A percentile compares a stretch with the other conserved stretches of the same genome.
These are phyloP conservation scores for Alloascoidea africana DNA, from an alignment of 805 yeast species.

Conservation along the genomic window DNA sequence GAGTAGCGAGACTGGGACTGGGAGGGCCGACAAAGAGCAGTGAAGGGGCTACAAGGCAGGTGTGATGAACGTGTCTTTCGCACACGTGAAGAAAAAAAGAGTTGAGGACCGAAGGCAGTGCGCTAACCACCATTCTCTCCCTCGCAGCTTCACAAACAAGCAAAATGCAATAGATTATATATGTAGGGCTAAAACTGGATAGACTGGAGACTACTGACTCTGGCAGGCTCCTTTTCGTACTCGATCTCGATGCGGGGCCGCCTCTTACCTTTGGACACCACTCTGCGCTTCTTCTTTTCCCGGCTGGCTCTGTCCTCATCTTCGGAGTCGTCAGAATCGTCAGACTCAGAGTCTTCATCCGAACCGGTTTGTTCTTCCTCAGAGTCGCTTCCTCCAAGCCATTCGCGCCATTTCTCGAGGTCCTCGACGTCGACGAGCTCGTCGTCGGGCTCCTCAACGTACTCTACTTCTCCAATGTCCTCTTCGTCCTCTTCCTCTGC, in stretches of 20 bases:
- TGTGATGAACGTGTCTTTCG: no score
- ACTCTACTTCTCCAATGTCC: constrained; percentile 70
- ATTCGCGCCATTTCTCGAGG: constrained; percentile 80
- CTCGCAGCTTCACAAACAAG: no score
- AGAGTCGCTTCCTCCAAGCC: constrained; percentile 27
- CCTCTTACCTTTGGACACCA: constrained; percentile 26
- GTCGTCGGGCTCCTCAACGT: constrained; percentile 80
- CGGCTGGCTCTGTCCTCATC: constrained; percentile 22
- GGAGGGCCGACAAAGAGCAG: no score
- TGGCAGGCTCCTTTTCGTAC: constrained; percentile 51
- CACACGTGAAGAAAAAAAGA: no score
- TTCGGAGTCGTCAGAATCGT: constrained; percentile 15
- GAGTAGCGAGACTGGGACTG: no score
- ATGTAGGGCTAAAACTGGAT: no score
- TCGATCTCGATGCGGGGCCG: constrained; percentile 72
- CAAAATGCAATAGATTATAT: no score
- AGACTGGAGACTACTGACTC: no score
- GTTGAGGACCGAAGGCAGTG: no score
- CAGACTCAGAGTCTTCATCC: constrained; percentile 12
- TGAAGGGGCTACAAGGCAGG: no score
- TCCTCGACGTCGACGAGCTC: constrained; percentile 89
- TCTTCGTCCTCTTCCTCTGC: constrained; percentile 35
- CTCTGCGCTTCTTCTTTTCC: constrained; percentile 22
- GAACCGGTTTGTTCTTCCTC: constrained; percentile 13
- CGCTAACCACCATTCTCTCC: no score